Conservation (phyloP, 805 yeast genomes). For the Starmerella sp. region DNA sequence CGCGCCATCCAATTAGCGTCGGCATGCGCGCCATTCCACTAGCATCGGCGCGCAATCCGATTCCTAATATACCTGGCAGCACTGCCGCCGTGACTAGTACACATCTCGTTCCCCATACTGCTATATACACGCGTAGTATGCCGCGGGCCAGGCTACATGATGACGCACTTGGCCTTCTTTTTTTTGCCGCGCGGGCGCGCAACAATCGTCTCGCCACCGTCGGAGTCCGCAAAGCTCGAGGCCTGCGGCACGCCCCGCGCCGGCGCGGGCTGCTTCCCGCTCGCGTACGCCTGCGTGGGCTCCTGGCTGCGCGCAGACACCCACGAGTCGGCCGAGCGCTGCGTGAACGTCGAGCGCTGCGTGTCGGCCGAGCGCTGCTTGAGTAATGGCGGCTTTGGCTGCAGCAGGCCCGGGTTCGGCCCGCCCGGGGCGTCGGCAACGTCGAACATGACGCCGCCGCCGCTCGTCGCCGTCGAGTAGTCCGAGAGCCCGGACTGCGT, state of each 20-base stretch:
- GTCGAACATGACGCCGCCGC: background rate
- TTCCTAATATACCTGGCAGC: no score
- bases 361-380: background rate
- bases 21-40: no score
- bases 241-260: background rate
- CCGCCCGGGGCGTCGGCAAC: background rate
- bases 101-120: background rate
- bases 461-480: background rate
- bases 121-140: no score
- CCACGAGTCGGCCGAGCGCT: background rate
- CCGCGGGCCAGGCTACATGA: constrained; percentile 5
- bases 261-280: background rate
- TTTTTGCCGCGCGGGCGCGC: background rate
- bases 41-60: no score
- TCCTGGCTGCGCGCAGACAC: background rate
- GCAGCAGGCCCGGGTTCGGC: background rate
- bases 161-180: constrained; percentile 13
- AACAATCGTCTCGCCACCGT: constrained; percentile 2
- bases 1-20: no score
- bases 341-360: background rate
- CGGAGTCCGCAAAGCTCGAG: background rate
- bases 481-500: background rate
- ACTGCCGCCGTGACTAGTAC: no score
- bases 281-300: background rate
- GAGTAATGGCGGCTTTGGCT: constrained; percentile 1